Evolutionary conservation across 192 early-diverging fungal species (phyloP).

Genomic region (Coemansia sp.): DNA sequence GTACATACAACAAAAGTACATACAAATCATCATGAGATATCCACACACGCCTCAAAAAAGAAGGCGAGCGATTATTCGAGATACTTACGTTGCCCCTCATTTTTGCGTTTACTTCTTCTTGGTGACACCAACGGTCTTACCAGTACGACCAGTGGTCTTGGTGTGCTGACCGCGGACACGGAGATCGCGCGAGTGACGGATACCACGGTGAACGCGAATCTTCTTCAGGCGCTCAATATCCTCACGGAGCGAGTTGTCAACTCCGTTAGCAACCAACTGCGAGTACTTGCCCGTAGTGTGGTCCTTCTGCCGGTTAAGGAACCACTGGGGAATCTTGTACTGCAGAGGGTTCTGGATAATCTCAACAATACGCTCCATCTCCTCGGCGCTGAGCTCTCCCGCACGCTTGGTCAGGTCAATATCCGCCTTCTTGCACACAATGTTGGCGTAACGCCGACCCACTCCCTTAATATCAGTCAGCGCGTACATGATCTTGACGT

Average conservation of each 20-base stretch:
- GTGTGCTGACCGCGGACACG: constrained; percentile 99
- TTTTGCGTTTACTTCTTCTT: constrained; percentile 90
- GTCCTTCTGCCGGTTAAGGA: constrained; percentile 99
- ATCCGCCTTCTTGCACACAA: constrained; percentile 99
- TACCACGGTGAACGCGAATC: constrained; percentile 98
- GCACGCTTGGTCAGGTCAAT: constrained; percentile 97
- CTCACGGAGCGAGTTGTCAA: constrained; percentile 98
- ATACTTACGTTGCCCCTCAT: too few species aligned
- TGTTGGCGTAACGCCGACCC: constrained; percentile 98
- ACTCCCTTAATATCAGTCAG: constrained; percentile 98
- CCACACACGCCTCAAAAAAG: constrained; percentile 6
- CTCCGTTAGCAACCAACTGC: constrained; percentile 91
- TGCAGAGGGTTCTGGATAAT: constrained; percentile 99
- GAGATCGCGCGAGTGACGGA: constrained; percentile 98
- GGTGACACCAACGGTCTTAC: constrained; percentile 95
- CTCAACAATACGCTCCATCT: constrained; percentile 97
- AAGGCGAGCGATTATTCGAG: not conserved
- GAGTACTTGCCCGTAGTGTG: constrained; percentile 93
- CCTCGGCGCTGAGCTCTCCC: constrained; percentile 96
- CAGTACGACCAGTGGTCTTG: constrained; percentile 98
- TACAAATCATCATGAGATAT: not conserved
- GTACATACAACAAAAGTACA: too few species aligned
- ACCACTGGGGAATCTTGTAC: constrained; percentile 99
- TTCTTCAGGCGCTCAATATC: constrained; percentile 99
- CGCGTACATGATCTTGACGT: constrained; percentile 94